Base-by-base conservation (phyloP, 768 basidiomycete species). In the Tephrocybe sp. region DNA sequence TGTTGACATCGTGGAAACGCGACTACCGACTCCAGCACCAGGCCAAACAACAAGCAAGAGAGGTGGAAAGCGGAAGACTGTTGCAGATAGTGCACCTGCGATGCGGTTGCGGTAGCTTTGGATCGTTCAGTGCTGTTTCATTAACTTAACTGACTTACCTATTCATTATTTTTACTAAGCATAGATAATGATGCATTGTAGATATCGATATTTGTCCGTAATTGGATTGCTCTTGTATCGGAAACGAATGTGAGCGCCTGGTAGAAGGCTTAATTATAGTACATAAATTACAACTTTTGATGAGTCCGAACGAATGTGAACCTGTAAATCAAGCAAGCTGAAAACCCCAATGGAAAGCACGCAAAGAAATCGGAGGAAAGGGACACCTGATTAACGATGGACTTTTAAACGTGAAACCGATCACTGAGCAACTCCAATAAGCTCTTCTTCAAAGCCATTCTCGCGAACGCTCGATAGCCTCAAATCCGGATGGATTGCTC, bases 1-100 rank as follows among this genome's bases (percentile, higher is more conserved):
- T 12, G 64, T 76, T 39, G 72, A 76, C 46, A 71, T 76, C 38
- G 68, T 75, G 4, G 72, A 72, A 36, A 65, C 65, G 19, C 60
- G 57, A 9, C 58, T 26, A 26, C 26, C 55, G 8, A 58, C 53
- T n/a, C 49, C 55, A 8, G 35, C 43, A n/a, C 39, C 45, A 17
- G 54, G 40, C 35, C 57, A 49, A 32, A 19, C 49, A 14, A 19
- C 49, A 14, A 49, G 49, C 33, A 56, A 49, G 33, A 59, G 52
- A 39, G 41, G 55, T 13, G 46, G 53, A 7, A 55, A 49, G 35
- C 33, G 49, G 13, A 61, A 58, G 13, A 41, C 48, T 16, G 39
- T 49, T 19, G 45, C 22, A 19, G 47, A 48, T 40, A 16, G 46
- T 51, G 22, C 57, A 54, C 13, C 5, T 44, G 41, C 40, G 51